Evolutionary conservation across 495 filamentous ascomycete species (phyloP), one percentile per base, ranked within the genome.

Genomic region (Aspergillus panamensis): DNA sequence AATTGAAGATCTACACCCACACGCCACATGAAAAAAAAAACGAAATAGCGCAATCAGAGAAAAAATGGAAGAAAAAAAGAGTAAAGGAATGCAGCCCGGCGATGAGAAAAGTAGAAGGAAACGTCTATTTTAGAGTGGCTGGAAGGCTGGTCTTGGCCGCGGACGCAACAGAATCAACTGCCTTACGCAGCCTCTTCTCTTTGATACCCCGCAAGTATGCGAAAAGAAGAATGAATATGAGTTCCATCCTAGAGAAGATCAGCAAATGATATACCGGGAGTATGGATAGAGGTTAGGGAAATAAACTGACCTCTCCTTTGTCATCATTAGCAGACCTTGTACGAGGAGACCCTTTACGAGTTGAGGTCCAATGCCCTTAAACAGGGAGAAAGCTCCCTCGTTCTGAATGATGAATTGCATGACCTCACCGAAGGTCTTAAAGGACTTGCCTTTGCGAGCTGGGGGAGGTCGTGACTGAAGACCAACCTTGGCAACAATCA

Each of bases 271-370:
- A 25, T 48, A 21, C 50, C 58, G 12, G 13, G 5, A 25, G 25
- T 25, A 25, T 32, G 49, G n/a, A 9, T 20, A 58, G 1, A n/a
- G 39, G 3, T 31, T 31, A n/a, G 19, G 48, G 53, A 30, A 32
- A 16, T 14, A 51, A 33, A 71, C 84, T 59, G 81, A 95, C 91
- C 91, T 84, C 73, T 99, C 95, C 77, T 99, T 99, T 4, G 90
- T 96, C 94, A 97, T 99, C 94, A 99, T 99, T 21, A 99, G 76
- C 48, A 97, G 77, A 52, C 94, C 94, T 67, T 99, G 94, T 6
- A 99, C 94, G 45, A 97, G 64, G 44, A 99, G 74, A 16, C 95
- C 94, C 73, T 99, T 99, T 47, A 88, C 65, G 49, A 99, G 86
- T 69, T 99, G 94, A 0, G 94, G 94, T 0, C 86, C 93, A 68